Conservation (phyloP, 2,329 filamentous ascomycete species). For the Calonectria hawksworthii region DNA sequence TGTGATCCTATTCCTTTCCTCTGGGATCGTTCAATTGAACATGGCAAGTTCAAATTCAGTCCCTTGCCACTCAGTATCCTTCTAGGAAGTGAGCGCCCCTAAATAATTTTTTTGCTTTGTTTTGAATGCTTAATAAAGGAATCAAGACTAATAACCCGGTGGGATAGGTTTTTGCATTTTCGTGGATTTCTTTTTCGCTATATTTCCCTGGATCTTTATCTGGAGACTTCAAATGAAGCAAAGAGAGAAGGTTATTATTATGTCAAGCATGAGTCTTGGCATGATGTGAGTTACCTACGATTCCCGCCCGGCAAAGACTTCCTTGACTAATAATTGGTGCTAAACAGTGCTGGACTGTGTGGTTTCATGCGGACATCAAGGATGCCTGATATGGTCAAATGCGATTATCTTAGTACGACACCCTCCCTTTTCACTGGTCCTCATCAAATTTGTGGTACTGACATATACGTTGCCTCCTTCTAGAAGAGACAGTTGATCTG, state of each 20-base stretch:
- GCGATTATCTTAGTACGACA: slow-evolving; percentile 19
- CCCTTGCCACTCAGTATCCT: slow-evolving; percentile 4
- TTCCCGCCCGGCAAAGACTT: too few species aligned
- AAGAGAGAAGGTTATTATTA: slow-evolving; percentile 58
- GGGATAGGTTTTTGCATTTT: slow-evolving; percentile 33
- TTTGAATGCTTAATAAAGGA: background rate
- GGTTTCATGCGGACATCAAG: slow-evolving; percentile 20
- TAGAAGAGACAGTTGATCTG: slow-evolving; percentile 50
- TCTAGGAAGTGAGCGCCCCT: slow-evolving; percentile 21
- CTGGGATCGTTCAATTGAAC: slow-evolving; percentile 17
- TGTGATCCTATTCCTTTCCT: slow-evolving; percentile 26
- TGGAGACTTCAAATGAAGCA: slow-evolving; percentile 58
- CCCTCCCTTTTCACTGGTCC: background rate
- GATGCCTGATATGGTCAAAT: slow-evolving; percentile 2
- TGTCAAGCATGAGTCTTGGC: slow-evolving; percentile 55
- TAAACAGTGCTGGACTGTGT: slow-evolving; percentile 18
- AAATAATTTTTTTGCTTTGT: too few species aligned
- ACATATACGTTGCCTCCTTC: background rate
- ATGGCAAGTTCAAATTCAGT: slow-evolving; percentile 21
- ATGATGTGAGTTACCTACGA: slow-evolving; percentile 48
- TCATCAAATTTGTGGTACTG: background rate
- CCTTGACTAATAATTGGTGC: background rate
- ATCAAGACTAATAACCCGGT: background rate
- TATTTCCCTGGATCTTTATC: slow-evolving; percentile 58
- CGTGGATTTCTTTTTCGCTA: slow-evolving; percentile 53